Conservation (phyloP, 2,329 filamentous ascomycete species). For the Zymoseptoria ardabiliae region DNA sequence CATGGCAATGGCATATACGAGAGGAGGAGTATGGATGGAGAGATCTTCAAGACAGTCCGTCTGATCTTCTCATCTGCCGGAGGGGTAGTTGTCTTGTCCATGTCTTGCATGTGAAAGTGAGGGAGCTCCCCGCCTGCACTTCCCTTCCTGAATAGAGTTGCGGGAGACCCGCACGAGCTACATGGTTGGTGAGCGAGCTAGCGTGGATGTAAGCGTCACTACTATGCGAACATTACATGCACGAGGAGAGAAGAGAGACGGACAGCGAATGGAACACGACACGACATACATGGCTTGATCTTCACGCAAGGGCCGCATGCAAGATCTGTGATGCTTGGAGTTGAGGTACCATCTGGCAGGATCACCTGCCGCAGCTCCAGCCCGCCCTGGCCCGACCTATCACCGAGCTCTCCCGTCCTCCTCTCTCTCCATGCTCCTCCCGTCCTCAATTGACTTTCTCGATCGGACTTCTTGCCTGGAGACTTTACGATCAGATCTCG, state of each 20-base stretch:
- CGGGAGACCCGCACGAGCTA: background rate
- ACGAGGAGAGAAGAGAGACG: too few relatives aligned
- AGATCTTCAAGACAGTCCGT: background rate
- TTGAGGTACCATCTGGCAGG: background rate
- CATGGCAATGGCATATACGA: constrained; percentile 18
- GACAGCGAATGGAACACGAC: too few relatives aligned
- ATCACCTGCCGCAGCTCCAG: background rate
- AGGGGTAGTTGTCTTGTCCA: background rate
- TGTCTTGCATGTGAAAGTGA: background rate
- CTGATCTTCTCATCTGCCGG: background rate
- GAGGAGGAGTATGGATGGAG: background rate
- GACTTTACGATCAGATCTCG: background rate
- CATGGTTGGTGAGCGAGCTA: background rate
- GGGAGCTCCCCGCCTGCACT: background rate
- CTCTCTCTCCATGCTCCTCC: too few relatives aligned
- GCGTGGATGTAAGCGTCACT: background rate
- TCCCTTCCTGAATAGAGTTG: background rate
- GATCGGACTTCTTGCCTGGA: background rate
- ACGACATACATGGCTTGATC: too few relatives aligned
- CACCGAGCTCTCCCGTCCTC: background rate
- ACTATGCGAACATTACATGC: background rate
- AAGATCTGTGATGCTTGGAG: too few relatives aligned
- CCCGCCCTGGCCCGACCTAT: background rate
- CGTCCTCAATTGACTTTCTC: too few relatives aligned
- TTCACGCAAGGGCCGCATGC: too few relatives aligned